A percentile compares a stretch with the other conserved stretches of the same genome.
Conservation (phyloP, 2,329 filamentous ascomycete species). For the Aspergillus pseudoglaucus region DNA sequence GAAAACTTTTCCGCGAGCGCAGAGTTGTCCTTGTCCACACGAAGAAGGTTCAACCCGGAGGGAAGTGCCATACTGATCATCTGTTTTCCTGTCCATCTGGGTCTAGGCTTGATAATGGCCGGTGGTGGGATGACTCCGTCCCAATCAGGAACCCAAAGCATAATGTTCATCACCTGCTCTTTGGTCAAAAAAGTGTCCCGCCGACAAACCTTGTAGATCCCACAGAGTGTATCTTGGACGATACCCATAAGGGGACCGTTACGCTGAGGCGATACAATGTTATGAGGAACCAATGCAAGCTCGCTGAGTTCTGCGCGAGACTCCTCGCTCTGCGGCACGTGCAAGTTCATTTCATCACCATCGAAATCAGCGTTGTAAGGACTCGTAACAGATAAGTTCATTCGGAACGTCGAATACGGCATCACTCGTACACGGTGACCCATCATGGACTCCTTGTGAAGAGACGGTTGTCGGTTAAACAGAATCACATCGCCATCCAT, state of each 20-base stretch:
- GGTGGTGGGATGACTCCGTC: constrained; percentile 89
- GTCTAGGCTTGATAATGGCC: constrained; percentile 86
- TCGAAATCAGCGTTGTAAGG: constrained; percentile 99
- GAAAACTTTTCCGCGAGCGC: constrained; percentile 48
- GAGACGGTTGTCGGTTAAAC: constrained; percentile 97
- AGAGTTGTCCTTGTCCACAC: constrained; percentile 56
- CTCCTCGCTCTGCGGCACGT: constrained; percentile 96
- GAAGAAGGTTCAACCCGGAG: constrained; percentile 70
- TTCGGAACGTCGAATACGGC: constrained; percentile 96
- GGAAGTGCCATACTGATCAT: constrained; percentile 91
- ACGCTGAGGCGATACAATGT: constrained; percentile 95
- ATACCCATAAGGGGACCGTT: constrained; percentile 99
- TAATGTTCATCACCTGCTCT: constrained; percentile 89
- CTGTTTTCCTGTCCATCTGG: constrained; percentile 97
- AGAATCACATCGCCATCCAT: constrained; percentile 96
- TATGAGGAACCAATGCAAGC: constrained; percentile 93
- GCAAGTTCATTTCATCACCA: constrained; percentile 99
- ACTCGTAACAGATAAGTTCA: constrained; percentile 95
- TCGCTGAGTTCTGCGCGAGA: constrained; percentile 90
- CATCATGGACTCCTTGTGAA: constrained; percentile 99
- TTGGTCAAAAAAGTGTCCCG: constrained; percentile 86
- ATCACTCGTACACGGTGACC: constrained; percentile 95
- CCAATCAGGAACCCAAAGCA: constrained; percentile 97
- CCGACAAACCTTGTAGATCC: constrained; percentile 93
- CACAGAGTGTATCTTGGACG: constrained; percentile 93